Conservation (phyloP, 2,329 filamentous ascomycete species). For the Alternaria sp. region DNA sequence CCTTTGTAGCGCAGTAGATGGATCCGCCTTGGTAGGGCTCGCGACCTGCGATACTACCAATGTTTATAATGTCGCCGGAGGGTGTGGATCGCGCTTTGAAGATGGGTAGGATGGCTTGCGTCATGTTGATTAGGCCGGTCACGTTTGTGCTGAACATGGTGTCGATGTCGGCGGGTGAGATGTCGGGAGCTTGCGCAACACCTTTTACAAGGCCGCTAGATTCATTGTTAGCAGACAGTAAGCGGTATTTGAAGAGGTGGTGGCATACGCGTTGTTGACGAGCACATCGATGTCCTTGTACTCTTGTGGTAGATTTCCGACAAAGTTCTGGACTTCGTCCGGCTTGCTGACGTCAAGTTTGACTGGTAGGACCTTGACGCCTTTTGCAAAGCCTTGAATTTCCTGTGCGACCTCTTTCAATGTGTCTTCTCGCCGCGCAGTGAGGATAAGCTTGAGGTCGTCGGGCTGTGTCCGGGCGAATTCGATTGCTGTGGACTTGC, state of each 20-base stretch:
- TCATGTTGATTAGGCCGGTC: constrained; percentile 94
- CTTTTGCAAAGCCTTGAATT: constrained; percentile 74
- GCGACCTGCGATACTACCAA: constrained; percentile 89
- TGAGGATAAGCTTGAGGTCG: constrained; percentile 82
- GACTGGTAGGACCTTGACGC: constrained; percentile 79
- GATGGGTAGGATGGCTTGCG: constrained; percentile 83
- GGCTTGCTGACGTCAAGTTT: constrained; percentile 87
- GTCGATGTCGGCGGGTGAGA: constrained; percentile 80
- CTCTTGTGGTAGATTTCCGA: constrained; percentile 75
- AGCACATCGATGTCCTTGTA: constrained; percentile 86
- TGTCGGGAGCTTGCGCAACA: constrained; percentile 82
- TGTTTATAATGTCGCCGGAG: constrained; percentile 91
- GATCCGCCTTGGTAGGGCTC: constrained; percentile 84
- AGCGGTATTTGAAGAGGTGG: background rate
- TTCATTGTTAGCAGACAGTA: background rate
- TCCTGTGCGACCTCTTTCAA: constrained; percentile 77
- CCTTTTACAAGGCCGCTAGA: constrained; percentile 81
- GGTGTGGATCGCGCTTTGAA: constrained; percentile 66
- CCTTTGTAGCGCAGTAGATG: constrained; percentile 94
- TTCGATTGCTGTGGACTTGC: constrained; percentile 81
- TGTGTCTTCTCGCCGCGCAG: constrained; percentile 82
- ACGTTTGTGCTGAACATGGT: constrained; percentile 94
- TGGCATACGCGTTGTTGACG: constrained; percentile 66
- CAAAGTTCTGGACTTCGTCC: constrained; percentile 74
- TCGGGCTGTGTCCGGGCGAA: constrained; percentile 86